phyloP scores from a whole-genome alignment of 331 rosid species.

The Rhamnella rubrinervis region DNA sequence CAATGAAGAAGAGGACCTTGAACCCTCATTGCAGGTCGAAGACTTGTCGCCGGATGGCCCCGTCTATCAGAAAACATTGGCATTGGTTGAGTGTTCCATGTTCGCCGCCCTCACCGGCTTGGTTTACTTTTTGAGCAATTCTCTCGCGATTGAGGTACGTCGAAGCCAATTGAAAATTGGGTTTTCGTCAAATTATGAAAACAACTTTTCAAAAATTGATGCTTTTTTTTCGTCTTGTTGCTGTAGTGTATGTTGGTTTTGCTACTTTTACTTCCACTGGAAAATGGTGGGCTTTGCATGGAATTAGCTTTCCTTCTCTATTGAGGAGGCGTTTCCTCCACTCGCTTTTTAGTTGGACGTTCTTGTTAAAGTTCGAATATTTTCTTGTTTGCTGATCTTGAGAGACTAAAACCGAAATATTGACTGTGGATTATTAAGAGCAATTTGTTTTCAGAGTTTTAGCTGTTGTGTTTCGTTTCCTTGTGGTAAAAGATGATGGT shows the following conservation, averaged over 20 bases:
- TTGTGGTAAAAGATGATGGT: neutral
- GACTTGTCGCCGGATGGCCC: conserved; percentile 71
- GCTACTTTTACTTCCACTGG: too few relatives aligned
- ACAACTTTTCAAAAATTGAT: neutral
- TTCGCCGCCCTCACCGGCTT: conserved; percentile 92
- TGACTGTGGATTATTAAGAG: neutral
- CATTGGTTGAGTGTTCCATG: conserved; percentile 98
- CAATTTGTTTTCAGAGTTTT: neutral
- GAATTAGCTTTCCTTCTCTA: neutral
- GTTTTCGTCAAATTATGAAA: neutral
- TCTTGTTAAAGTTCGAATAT: neutral
- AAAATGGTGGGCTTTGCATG: neutral
- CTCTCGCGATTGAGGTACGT: conserved; percentile 90
- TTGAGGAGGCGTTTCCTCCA: too few relatives aligned
- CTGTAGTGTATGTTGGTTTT: too few relatives aligned
- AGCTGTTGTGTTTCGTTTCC: neutral
- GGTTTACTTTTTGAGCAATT: conserved; percentile 91
- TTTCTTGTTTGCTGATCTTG: neutral
- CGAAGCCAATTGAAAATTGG: neutral
- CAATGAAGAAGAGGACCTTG: conserved; percentile 33
- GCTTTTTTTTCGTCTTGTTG: neutral
- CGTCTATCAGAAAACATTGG: conserved; percentile 73
- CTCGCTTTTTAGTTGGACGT: too few relatives aligned
- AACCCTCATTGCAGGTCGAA: conserved; percentile 34
- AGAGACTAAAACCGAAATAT: neutral